Evolutionary conservation across 1,284 basidiomycete species (phyloP).

Genomic region (Meira miltonrushii): DNA sequence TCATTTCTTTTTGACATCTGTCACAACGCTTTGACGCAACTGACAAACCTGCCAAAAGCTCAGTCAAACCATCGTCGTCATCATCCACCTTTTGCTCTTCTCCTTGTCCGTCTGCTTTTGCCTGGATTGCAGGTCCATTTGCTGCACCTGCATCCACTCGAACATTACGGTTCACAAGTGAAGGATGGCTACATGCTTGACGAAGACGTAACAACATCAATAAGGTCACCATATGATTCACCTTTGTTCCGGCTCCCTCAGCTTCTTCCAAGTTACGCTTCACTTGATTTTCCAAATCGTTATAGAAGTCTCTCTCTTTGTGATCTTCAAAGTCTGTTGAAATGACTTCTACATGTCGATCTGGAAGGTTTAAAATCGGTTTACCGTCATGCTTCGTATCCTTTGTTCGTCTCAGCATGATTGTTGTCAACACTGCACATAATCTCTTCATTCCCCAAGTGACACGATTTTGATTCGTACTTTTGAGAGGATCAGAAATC

Average conservation of each 20-base stretch:
- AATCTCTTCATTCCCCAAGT: slow-evolving; percentile 48
- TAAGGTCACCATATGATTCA: slow-evolving; percentile 77
- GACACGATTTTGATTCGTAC: slow-evolving; percentile 35
- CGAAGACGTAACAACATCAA: slow-evolving; percentile 76
- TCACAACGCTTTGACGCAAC: slow-evolving; percentile 51
- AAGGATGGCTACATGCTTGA: slow-evolving; percentile 58
- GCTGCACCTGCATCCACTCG: slow-evolving; percentile 21
- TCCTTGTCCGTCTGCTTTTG: not conserved
- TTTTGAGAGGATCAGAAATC: slow-evolving; percentile 68
- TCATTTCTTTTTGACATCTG: slow-evolving; percentile 13
- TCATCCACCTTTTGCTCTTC: slow-evolving; percentile 15
- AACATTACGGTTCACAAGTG: slow-evolving; percentile 26
- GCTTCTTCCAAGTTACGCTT: slow-evolving; percentile 56
- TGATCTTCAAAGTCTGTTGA: slow-evolving; percentile 55
- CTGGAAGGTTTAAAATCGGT: slow-evolving; percentile 75
- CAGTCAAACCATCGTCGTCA: slow-evolving; percentile 66
- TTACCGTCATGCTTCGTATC: slow-evolving; percentile 72
- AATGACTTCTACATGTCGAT: slow-evolving; percentile 67
- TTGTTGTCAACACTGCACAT: slow-evolving; percentile 71
- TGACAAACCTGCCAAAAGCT: slow-evolving; percentile 66
- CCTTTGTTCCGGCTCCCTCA: slow-evolving; percentile 54
- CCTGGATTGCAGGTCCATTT: not conserved
- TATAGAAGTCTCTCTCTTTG: slow-evolving; percentile 77
- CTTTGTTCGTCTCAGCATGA: slow-evolving; percentile 89
- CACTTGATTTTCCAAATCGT: slow-evolving; percentile 70